Base-by-base conservation (phyloP, 208 protist species). In the Naegleria gruberi region DNA sequence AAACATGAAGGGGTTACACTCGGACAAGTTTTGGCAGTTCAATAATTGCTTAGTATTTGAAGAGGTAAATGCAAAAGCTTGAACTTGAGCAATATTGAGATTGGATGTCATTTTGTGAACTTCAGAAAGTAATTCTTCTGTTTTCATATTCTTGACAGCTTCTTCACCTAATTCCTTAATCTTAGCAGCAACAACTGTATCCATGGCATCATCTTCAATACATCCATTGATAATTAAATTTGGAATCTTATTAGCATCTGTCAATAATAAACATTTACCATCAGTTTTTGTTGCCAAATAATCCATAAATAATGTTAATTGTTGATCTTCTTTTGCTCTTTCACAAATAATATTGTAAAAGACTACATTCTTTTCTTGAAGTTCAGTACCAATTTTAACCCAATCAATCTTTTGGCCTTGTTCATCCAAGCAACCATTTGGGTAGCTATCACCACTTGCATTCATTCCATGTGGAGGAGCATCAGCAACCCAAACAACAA, bases 401-500 rank as follows among this genome's bases (percentile, higher is more conserved):
- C 73, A 82, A 82, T 82, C 73, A 41, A 42, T n/a, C 4, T 42
- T 30, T 65, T 77, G n/a, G 30, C 30, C 30, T 30, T 65, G 15
- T 19, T 65, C 51, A 65, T 65, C 51, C 30, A 30, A 30, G 12
- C 51, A 65, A 43, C 91, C 91, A 30, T 90, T 46, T 17, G 90
- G 90, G 15, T 45, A 73, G 17, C 8, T 2, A 82, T 92, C 91
- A 19, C 40, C 41, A 30, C 4, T 23, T 19, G 5, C 30, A 77
- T 44, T 46, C 73, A 89, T 85, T 17, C 74, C 91, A 51, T 92
- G 91, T 17, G 90, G 85, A 37, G 90, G 84, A 3, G 91, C 91
- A 85, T 92, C 91, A 30, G 90, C n/a, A 89, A 92, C 92, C 0
- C 90, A 10, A 55, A 92, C 57, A n/a, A 40, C 65, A 40, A 89